Evolutionary conservation across 169 alveolate genomes (phyloP).

Genomic region (Babesia caballi): DNA sequence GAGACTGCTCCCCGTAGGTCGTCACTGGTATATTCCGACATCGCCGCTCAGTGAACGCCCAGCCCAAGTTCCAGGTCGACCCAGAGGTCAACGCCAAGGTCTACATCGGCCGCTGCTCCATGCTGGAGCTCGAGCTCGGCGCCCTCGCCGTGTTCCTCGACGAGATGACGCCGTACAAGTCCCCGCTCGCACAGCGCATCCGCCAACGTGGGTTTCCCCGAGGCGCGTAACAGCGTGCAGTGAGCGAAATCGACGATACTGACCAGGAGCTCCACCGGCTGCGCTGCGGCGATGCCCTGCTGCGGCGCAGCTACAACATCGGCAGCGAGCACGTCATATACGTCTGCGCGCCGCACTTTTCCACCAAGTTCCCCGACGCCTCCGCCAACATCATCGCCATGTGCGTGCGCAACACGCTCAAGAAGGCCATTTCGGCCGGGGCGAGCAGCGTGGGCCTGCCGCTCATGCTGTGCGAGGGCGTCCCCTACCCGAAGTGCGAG

Average conservation of each 20-base stretch:
- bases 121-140: slow-evolving; percentile 49
- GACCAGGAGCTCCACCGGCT: slow-evolving; percentile 23
- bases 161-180: slow-evolving; percentile 20
- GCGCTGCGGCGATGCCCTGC: slow-evolving; percentile 43
- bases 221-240: background rate
- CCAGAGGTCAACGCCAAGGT: slow-evolving; percentile 33
- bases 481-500: slow-evolving; percentile 23
- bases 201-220: slow-evolving; percentile 22
- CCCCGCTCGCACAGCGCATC: slow-evolving; percentile 22
- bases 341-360: slow-evolving; percentile 41
- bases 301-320: slow-evolving; percentile 46
- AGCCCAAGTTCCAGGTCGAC: slow-evolving; percentile 48
- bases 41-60: slow-evolving; percentile 13
- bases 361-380: slow-evolving; percentile 62
- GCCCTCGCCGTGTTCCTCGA: slow-evolving; percentile 54
- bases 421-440: slow-evolving; percentile 45
- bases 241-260: slow-evolving; percentile 28
- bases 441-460: slow-evolving; percentile 45
- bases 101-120: slow-evolving; percentile 44
- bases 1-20: slow-evolving; percentile 21
- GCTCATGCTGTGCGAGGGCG: slow-evolving; percentile 26
- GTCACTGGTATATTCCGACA: background rate
- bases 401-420: slow-evolving; percentile 39
- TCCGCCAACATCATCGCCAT: slow-evolving; percentile 48
- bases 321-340: slow-evolving; percentile 44